These are phyloP conservation scores for Colletotrichum abscissum DNA, from an alignment of 2,329 filamentous ascomycete genomes.

Conservation along the genomic window DNA sequence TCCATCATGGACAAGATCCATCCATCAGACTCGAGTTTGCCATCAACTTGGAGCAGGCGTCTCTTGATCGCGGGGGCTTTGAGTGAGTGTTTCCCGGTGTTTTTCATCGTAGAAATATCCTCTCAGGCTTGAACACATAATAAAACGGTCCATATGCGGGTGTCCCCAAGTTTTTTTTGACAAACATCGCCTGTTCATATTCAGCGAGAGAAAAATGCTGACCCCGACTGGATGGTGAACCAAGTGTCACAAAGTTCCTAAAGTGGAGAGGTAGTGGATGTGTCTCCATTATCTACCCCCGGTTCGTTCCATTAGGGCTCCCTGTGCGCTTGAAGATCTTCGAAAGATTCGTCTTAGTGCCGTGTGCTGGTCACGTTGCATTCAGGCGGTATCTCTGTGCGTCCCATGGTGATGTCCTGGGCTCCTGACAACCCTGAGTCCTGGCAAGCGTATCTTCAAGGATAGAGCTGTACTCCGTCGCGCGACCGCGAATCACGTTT, in stretches of 20 bases:
- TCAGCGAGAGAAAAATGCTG: neutral
- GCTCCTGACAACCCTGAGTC: no score
- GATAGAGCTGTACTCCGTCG: neutral
- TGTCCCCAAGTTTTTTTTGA: no score
- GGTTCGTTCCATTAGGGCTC: neutral
- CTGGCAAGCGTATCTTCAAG: neutral
- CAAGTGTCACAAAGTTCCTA: neutral
- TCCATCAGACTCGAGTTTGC: no score
- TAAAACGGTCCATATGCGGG: no score
- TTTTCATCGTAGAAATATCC: no score
- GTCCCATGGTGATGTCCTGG: neutral
- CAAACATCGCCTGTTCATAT: neutral
- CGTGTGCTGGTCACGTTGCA: slow-evolving; percentile 1
- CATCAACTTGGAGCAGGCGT: no score
- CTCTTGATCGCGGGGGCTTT: no score
- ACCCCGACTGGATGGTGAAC: neutral
- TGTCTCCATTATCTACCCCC: slow-evolving; percentile 5
- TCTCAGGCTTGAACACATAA: no score
- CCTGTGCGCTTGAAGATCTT: slow-evolving; percentile 2
- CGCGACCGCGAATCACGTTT: neutral
- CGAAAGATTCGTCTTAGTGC: slow-evolving; percentile 7
- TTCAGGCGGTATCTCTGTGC: neutral
- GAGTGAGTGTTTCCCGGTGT: no score
- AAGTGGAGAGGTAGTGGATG: slow-evolving; percentile 6
- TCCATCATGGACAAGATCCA: neutral